Evolutionary conservation across 192 early-diverging fungal species (phyloP).

Genomic region (Podila minutissima): DNA sequence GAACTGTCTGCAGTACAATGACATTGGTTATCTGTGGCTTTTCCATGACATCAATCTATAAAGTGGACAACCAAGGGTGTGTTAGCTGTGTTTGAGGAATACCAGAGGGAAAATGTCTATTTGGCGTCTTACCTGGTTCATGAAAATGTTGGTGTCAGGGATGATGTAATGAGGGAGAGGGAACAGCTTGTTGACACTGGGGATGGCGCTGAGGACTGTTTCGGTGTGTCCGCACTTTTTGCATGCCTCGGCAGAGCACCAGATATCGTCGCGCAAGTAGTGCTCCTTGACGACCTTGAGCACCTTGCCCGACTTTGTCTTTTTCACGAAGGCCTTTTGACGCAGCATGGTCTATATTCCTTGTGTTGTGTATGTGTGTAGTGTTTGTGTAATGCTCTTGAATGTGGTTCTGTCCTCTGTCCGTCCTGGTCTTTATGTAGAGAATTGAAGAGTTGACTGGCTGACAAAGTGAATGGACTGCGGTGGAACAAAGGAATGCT

Average conservation of each 20-base stretch:
- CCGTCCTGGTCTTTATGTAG: not conserved
- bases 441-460: no score
- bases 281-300: constrained; percentile 97
- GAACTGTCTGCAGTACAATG: constrained; percentile 92
- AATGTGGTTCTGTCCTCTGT: not conserved
- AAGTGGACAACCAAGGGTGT: not conserved
- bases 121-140: constrained; percentile 76
- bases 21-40: constrained; percentile 89
- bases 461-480: no score
- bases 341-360: constrained; percentile 58
- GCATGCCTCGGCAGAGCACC: constrained; percentile 78
- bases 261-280: constrained; percentile 96
- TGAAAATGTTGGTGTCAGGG: constrained; percentile 96
- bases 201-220: constrained; percentile 57
- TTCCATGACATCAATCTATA: constrained; percentile 93
- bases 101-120: no score
- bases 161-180: constrained; percentile 78
- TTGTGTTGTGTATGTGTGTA: not conserved
- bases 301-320: constrained; percentile 91
- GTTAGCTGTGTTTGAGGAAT: constrained; percentile 6
- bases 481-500: no score
- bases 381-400: not conserved
- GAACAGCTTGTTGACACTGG: constrained; percentile 62
- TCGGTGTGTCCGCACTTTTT: constrained; percentile 56
- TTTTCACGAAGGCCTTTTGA: constrained; percentile 88